Evolutionary conservation across 208 protist species (phyloP).

Genomic region (Trichomonas tenax): DNA sequence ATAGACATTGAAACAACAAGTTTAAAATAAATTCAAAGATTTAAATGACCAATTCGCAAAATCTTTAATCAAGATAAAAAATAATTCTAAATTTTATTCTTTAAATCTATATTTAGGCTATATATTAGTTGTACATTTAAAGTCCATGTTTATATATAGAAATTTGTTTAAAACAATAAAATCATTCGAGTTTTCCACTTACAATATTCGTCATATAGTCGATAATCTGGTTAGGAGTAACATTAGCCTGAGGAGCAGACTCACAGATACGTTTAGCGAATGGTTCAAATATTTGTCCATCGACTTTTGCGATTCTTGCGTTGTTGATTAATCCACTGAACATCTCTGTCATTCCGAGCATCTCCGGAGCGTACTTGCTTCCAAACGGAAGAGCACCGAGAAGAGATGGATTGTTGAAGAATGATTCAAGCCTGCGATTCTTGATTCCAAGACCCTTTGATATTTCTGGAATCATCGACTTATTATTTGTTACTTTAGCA

Average conservation of each 20-base stretch:
- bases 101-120: too few species aligned
- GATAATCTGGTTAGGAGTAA: background rate
- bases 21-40: too few species aligned
- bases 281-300: background rate
- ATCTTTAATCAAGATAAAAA: too few species aligned
- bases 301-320: background rate
- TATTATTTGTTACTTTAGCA: background rate
- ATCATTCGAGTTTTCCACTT: background rate
- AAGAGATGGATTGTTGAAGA: background rate
- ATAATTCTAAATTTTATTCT: too few species aligned
- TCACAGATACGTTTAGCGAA: background rate
- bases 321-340: background rate
- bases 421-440: background rate
- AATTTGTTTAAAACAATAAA: too few species aligned
- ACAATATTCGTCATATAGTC: background rate
- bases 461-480: background rate
- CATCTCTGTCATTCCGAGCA: background rate
- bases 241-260: background rate
- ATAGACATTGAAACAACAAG: conserved; percentile 26
- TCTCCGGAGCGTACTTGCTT: background rate
- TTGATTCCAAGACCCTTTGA: background rate
- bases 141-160: too few species aligned
- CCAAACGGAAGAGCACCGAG: background rate
- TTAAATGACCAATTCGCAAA: too few species aligned
- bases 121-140: too few species aligned